phyloP scores from a whole-genome alignment of 2,329 filamentous ascomycete species.

The Nigrospora sphaerica region DNA sequence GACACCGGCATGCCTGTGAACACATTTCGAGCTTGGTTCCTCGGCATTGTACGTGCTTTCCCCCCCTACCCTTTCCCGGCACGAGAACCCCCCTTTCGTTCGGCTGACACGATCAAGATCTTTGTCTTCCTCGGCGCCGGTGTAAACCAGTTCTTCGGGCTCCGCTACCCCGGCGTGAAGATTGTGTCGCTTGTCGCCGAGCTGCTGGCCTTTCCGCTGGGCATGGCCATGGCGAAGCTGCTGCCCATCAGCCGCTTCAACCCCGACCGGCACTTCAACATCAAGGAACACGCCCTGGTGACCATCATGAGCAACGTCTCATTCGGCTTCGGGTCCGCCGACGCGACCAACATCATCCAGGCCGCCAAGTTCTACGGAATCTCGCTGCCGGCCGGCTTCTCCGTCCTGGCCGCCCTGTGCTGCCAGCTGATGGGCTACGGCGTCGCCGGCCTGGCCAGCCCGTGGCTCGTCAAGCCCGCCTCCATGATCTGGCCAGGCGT shows the following conservation, averaged over 20 bases:
- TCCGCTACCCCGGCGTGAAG: constrained; percentile 36
- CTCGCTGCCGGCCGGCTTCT: constrained; percentile 19
- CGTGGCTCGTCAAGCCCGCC: constrained; percentile 37
- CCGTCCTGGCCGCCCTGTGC: constrained; percentile 15
- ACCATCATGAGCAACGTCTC: constrained; percentile 43
- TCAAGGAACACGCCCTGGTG: constrained; percentile 37
- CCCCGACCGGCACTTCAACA: constrained; percentile 36
- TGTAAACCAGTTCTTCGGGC: constrained; percentile 38
- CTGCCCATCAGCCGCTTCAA: constrained; percentile 31
- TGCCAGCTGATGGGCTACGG: constrained; percentile 37
- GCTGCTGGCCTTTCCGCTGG: constrained; percentile 33
- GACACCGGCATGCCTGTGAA: constrained; percentile 33
- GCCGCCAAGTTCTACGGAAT: constrained; percentile 33
- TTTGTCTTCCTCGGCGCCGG: constrained; percentile 38
- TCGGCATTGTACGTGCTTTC: constrained; percentile 27
- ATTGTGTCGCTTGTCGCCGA: constrained; percentile 38
- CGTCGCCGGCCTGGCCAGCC: constrained; percentile 39
- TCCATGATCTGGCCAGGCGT: constrained; percentile 45
- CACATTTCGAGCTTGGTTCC: constrained; percentile 35
- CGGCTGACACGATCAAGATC: constrained; percentile 11
- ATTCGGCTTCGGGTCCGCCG: constrained; percentile 36
- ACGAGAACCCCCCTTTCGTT: neutral
- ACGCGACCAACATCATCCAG: constrained; percentile 40
- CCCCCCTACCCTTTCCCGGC: neutral
- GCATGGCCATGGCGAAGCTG: constrained; percentile 28